phyloP scores from a whole-genome alignment of 208 protist species.

The Acanthamoeba castellanii region DNA sequence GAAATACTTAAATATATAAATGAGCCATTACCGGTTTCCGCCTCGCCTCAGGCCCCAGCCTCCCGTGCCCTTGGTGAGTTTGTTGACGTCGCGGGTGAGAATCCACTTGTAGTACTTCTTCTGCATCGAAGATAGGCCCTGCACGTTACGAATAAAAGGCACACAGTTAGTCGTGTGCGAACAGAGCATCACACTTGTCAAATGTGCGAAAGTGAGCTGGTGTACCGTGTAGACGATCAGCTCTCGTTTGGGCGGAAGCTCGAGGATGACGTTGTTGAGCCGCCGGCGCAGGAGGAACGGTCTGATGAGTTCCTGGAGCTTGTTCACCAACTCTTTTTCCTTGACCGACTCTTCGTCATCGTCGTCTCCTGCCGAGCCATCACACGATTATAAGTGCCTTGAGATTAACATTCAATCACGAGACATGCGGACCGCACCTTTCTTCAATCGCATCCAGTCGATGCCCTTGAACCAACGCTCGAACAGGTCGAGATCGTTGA shows the following conservation, averaged over 20 bases:
- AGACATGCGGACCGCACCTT: too few species aligned
- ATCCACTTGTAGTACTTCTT: slow-evolving; percentile 90
- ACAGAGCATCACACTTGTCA: too few species aligned
- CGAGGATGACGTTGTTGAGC: slow-evolving; percentile 90
- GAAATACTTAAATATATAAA: too few species aligned
- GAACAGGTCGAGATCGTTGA: slow-evolving; percentile 81
- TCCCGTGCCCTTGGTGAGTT: slow-evolving; percentile 80
- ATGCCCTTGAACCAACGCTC: slow-evolving; percentile 38
- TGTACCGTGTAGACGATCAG: slow-evolving; percentile 86
- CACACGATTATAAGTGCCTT: too few species aligned
- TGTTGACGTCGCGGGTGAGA: slow-evolving; percentile 88
- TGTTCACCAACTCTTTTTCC: slow-evolving; percentile 85
- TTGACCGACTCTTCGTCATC: slow-evolving; percentile 9
- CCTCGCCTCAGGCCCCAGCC: slow-evolving; percentile 6
- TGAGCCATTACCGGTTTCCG: background rate
- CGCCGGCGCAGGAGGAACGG: slow-evolving; percentile 87
- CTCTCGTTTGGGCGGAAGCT: slow-evolving; percentile 85
- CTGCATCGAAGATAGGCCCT: slow-evolving; percentile 84
- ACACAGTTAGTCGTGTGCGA: background rate
- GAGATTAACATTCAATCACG: too few species aligned
- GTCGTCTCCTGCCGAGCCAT: background rate
- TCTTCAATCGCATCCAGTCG: slow-evolving; percentile 17
- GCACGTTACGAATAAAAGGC: background rate
- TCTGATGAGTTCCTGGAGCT: slow-evolving; percentile 89
- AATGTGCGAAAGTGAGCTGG: background rate